Percentiles rank a stretch among this genome's conserved stretches.
Conservation (phyloP, 176 grass and related monocot species). For the Musa acuminata region DNA sequence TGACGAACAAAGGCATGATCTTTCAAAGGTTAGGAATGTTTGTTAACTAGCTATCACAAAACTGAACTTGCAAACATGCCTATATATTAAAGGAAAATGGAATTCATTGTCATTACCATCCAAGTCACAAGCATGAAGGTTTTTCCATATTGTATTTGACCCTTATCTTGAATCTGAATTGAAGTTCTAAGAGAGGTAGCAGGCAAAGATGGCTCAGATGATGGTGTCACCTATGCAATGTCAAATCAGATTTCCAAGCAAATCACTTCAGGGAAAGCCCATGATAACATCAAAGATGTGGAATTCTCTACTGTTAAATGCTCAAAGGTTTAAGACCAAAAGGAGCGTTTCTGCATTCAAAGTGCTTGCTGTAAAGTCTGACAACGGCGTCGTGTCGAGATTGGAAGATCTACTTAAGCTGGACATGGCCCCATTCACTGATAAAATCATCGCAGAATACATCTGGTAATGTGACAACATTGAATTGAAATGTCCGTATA, state of each 20-base stretch:
- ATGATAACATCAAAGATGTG: conserved; percentile 43
- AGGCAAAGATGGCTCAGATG: conserved; percentile 58
- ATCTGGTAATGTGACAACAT: conserved; percentile 46
- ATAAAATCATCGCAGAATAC: conserved; percentile 92
- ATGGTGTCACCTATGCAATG: conserved; percentile 78
- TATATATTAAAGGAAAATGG: neutral
- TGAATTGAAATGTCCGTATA: neutral
- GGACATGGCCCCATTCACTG: conserved; percentile 71
- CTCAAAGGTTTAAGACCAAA: conserved; percentile 30
- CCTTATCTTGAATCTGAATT: conserved; percentile 11
- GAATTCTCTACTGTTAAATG: conserved; percentile 34
- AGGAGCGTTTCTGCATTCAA: conserved; percentile 54
- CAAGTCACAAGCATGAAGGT: neutral
- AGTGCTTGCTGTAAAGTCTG: conserved; percentile 56
- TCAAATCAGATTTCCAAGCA: conserved; percentile 39
- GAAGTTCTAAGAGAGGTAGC: conserved; percentile 24
- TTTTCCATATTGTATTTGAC: neutral
- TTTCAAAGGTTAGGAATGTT: neutral
- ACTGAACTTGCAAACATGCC: too few species aligned
- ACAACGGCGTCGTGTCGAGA: conserved; percentile 53
- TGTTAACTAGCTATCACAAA: too few species aligned
- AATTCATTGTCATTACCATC: neutral
- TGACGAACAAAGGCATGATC: neutral
- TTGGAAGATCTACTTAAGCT: conserved; percentile 83
- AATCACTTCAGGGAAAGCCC: conserved; percentile 26